A percentile compares a stretch with the other conserved stretches of the same genome.
Conservation (phyloP, 768 basidiomycete species). For the Trametes meyenii region DNA sequence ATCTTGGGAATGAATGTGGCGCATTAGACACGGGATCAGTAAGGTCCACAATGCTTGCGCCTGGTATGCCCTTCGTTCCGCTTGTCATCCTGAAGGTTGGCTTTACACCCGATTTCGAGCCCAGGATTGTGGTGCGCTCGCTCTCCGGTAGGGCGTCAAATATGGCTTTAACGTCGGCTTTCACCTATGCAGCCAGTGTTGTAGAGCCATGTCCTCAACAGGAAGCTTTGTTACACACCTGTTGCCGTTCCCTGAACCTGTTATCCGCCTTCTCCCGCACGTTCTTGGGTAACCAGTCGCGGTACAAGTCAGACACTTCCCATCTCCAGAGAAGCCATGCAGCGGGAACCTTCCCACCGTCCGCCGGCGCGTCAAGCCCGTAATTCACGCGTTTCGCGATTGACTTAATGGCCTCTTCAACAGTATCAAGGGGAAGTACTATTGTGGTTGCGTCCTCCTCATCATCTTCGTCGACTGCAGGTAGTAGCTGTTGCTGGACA, state of each 20-base stretch:
- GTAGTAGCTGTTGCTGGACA: conserved; percentile 69
- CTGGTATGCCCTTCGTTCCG: conserved; percentile 8
- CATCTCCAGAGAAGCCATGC: conserved; percentile 81
- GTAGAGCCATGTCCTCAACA: neutral
- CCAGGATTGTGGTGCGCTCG: conserved; percentile 59
- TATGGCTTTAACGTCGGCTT: conserved; percentile 51
- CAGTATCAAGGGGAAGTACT: conserved; percentile 41
- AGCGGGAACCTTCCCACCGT: conserved; percentile 58
- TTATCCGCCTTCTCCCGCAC: conserved; percentile 61
- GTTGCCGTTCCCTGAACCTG: conserved; percentile 64
- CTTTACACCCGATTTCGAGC: conserved; percentile 29
- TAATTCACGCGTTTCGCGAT: conserved; percentile 78
- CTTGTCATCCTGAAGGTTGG: conserved; percentile 7
- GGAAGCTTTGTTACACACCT: conserved; percentile 41
- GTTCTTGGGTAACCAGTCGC: conserved; percentile 69
- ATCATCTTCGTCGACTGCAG: conserved; percentile 61
- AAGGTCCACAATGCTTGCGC: conserved; percentile 3
- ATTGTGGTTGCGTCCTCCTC: conserved; percentile 37
- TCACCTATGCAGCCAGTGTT: conserved; percentile 49
- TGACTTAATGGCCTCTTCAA: conserved; percentile 68
- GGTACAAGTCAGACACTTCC: conserved; percentile 69
- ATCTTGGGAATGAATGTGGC: neutral
- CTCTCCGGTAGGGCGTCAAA: conserved; percentile 61
- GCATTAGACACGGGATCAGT: neutral
- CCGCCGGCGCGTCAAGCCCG: conserved; percentile 58